Evolutionary conservation across 2,329 filamentous ascomycete genomes (phyloP), one percentile per base, ranked within the genome.

Genomic region (Canariomyces notabilis): DNA sequence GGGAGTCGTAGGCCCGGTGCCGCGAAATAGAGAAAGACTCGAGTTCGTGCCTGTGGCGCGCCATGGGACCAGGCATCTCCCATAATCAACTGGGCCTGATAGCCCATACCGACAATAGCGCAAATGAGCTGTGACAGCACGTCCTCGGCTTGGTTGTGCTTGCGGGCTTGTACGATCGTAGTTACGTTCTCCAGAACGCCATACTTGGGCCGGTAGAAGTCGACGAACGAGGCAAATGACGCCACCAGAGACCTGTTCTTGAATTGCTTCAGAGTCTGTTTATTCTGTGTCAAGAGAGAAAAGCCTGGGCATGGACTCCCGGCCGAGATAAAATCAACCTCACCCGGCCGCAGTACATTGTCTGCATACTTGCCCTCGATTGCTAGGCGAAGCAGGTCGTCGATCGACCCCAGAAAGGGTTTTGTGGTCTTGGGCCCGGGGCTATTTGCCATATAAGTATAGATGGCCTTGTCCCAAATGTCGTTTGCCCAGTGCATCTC

Each of bases 301-400:
- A 89, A 93, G 0, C 85, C 87, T 14, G 83, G 85, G 54, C 88
- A 94, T 0, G 88, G 88, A 42, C 80, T 87, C 0, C 88, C 88
- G 1, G 78, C 87, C 1, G 77, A 77, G 7, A 91, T 78, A 22
- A 88, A 75, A 9, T 86, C 77, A 0, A 91, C 77, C 1, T 81
- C 70, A 1, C 83, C 85, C 1, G 83, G 70, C 1, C 54, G 57
- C 0, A 84, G 81, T 4, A 86, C 70, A 0, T 68, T 63, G 1
- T 57, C 49, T 0, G 67, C 59, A n/a, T 67, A 68, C 4, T 68
- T 59, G 0, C 79, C 83, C 3, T 64, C 45, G 1, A 89, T 67
- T 0, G 78, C 79, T 15, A 70, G 63, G 1, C 63, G 60, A 0
- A 90, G 70, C 12, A 85, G 71, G 46, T 85, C 79, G 54, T 91